These are phyloP conservation scores for Fomitopsis pulvina DNA, from an alignment of 768 basidiomycete genomes.

Conservation along the genomic window DNA sequence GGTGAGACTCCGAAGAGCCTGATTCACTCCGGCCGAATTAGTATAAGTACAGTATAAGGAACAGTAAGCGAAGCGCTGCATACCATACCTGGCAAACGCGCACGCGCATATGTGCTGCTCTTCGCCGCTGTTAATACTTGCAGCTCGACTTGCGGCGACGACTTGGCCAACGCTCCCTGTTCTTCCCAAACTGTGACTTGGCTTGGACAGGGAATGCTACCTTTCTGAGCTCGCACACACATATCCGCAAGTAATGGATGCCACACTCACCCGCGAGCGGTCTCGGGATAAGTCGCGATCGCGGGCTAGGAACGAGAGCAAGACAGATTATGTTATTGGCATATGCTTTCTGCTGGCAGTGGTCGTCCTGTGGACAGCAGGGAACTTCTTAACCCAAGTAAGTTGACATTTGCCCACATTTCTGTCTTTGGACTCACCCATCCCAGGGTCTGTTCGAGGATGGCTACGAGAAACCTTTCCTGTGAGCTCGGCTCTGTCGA, in stretches of 20 bases:
- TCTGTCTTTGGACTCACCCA: constrained; percentile 2
- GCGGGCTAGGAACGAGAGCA: constrained; percentile 7
- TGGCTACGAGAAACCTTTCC: constrained; percentile 86
- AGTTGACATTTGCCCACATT: not conserved
- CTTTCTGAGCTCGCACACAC: not conserved
- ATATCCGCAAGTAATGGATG: not conserved
- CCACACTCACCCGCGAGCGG: not conserved
- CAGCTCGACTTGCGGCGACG: too few species aligned
- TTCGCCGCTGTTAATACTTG: too few species aligned
- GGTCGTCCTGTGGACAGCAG: constrained; percentile 82
- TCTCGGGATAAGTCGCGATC: constrained; percentile 11
- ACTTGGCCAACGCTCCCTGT: too few species aligned
- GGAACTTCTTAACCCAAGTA: constrained; percentile 85
- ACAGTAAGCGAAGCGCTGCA: too few species aligned
- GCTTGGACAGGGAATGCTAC: too few species aligned
- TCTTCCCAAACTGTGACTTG: too few species aligned
- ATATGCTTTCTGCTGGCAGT: constrained; percentile 67
- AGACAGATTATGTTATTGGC: constrained; percentile 45
- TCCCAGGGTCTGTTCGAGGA: constrained; percentile 40
- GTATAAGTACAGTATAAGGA: too few species aligned
- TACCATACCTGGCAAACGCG: too few species aligned
- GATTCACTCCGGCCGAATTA: too few species aligned
- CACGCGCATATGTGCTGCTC: too few species aligned
- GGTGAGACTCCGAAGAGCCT: too few species aligned
- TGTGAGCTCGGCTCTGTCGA: constrained; percentile 40